These are phyloP conservation scores for Thuidium tamariscinum DNA, from an alignment of 225 moss, liverwort and hornwort species.

Conservation along the genomic window DNA sequence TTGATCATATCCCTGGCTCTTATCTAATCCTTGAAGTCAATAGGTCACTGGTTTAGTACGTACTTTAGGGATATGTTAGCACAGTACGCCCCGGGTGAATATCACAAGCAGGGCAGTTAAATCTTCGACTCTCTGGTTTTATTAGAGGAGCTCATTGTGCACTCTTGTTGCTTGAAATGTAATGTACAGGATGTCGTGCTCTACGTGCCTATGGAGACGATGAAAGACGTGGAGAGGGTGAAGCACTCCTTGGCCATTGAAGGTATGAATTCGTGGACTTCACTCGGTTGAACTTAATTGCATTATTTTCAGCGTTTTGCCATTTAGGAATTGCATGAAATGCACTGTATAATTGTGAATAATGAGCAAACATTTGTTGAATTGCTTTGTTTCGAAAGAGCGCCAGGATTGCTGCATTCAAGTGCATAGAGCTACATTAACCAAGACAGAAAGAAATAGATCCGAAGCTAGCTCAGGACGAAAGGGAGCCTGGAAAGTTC, in stretches of 20 bases:
- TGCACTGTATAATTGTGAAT: too few species aligned
- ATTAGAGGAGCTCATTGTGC: background rate
- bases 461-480: background rate
- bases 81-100: background rate
- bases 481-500: background rate
- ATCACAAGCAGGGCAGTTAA: background rate
- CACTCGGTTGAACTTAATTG: background rate
- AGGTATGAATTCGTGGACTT: background rate
- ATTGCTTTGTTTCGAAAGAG: background rate
- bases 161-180: background rate
- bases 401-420: background rate
- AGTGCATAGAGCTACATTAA: background rate
- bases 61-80: background rate
- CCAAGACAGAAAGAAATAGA: background rate
- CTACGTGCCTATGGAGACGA: conserved; percentile 32
- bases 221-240: conserved; percentile 43
- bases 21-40: background rate
- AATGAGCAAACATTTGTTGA: background rate
- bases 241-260: conserved; percentile 30
- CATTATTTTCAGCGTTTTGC: background rate
- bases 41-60: background rate
- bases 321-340: background rate
- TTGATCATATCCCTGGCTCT: too few species aligned
- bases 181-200: conserved; percentile 36
- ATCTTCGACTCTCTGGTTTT: background rate